Conservation (phyloP, 495 filamentous ascomycete species). For the Niebla homalea region DNA sequence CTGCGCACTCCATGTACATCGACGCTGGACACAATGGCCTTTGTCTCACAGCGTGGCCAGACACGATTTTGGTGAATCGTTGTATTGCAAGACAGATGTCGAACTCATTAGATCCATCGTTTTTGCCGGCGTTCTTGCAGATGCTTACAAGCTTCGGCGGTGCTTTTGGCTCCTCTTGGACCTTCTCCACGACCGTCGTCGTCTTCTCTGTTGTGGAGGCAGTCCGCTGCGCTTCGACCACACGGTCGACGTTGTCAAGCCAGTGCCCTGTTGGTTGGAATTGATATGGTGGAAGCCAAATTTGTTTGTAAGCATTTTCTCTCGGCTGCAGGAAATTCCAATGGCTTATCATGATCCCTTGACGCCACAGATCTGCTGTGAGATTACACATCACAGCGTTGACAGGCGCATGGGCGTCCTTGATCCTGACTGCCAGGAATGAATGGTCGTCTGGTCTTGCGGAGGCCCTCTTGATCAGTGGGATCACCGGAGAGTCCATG, state of each 20-base stretch:
- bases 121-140: not conserved
- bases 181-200: not conserved
- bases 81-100: not conserved
- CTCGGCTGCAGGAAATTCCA: slow-evolving; percentile 35
- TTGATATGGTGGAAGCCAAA: slow-evolving; percentile 40
- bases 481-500: slow-evolving; percentile 33
- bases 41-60: slow-evolving; percentile 27
- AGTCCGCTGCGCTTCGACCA: slow-evolving; percentile 5
- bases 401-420: slow-evolving; percentile 31
- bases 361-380: slow-evolving; percentile 35
- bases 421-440: slow-evolving; percentile 16
- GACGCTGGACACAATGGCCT: slow-evolving; percentile 30
- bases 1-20: slow-evolving; percentile 27
- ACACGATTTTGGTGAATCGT: slow-evolving; percentile 8
- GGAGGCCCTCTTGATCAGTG: slow-evolving; percentile 29
- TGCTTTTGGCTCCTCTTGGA: not conserved
- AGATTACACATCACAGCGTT: slow-evolving; percentile 24
- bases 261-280: slow-evolving; percentile 35
- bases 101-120: slow-evolving; percentile 2
- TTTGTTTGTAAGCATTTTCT: slow-evolving; percentile 20
- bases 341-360: slow-evolving; percentile 26
- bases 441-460: slow-evolving; percentile 1
- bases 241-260: slow-evolving; percentile 14
- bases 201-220: not conserved
- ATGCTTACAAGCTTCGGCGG: not conserved